Evolutionary conservation across 257 asterid genomes (phyloP).

Genomic region (Pogostemon cablin): DNA sequence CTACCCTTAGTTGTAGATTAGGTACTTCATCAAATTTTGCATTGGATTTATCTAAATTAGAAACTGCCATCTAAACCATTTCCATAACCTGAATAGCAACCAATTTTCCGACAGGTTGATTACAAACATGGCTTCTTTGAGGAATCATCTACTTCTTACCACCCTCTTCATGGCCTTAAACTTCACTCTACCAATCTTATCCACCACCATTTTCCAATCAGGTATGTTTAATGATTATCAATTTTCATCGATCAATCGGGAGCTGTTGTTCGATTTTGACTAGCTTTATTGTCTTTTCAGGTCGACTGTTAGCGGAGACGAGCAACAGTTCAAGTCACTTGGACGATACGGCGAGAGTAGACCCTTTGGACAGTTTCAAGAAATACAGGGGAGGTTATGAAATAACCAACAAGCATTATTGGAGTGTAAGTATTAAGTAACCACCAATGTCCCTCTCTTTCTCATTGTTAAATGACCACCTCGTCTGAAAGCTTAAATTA

Average conservation of each 20-base stretch:
- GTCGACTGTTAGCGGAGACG: slow-evolving; percentile 42
- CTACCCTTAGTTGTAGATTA: slow-evolving; percentile 29
- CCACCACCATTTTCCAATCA: slow-evolving; percentile 29
- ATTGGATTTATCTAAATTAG: background rate
- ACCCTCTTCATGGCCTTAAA: slow-evolving; percentile 36
- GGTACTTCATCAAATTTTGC: slow-evolving; percentile 21
- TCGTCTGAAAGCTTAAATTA: no score
- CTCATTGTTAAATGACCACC: no score
- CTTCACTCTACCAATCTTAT: slow-evolving; percentile 31
- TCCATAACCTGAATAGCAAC: background rate
- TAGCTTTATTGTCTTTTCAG: slow-evolving; percentile 31
- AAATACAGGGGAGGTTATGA: slow-evolving; percentile 89
- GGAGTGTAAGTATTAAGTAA: slow-evolving; percentile 63
- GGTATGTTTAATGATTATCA: slow-evolving; percentile 32
- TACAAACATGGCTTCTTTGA: slow-evolving; percentile 23
- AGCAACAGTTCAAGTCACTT: slow-evolving; percentile 24
- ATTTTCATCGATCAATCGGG: no score
- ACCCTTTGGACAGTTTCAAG: slow-evolving; percentile 65
- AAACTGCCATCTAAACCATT: background rate
- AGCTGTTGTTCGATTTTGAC: no score
- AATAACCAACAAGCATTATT: slow-evolving; percentile 68
- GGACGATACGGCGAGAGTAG: slow-evolving; percentile 65
- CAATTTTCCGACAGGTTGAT: slow-evolving; percentile 32
- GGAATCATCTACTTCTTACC: slow-evolving; percentile 19
- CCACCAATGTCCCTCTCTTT: no score